A percentile compares a stretch with the other conserved stretches of the same genome.
Conservation (phyloP, 345 rosid species). For the Aquilaria sinensis region DNA sequence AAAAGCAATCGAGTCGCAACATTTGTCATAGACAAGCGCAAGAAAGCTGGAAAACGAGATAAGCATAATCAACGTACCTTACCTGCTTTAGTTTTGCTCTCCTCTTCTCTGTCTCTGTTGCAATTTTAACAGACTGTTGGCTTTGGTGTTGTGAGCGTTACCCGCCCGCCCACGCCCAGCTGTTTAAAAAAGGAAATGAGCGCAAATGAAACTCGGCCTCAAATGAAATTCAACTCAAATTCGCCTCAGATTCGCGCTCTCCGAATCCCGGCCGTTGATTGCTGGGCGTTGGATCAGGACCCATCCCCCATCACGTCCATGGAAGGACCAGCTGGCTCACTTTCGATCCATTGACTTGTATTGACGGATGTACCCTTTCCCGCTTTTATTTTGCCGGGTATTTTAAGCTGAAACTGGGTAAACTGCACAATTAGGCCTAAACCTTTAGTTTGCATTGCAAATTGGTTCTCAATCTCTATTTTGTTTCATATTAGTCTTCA, state of each 20-base stretch:
- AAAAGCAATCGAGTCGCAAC: no score
- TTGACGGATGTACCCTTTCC: conserved; percentile 19
- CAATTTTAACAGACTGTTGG: background rate
- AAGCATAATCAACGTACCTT: no score
- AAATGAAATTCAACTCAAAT: conserved; percentile 33
- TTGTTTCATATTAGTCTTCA: no score
- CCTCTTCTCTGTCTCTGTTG: background rate
- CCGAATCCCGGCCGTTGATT: conserved; percentile 34
- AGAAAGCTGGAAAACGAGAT: no score
- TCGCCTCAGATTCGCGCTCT: conserved; percentile 19
- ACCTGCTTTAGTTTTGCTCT: background rate
- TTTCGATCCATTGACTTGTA: conserved; percentile 5
- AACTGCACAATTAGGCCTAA: no score
- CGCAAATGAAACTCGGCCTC: conserved; percentile 25
- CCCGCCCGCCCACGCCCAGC: conserved; percentile 29
- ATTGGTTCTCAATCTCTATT: no score
- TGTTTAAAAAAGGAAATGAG: conserved; percentile 25
- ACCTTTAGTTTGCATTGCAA: no score
- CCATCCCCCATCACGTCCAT: conserved; percentile 19
- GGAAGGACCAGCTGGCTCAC: conserved; percentile 34
- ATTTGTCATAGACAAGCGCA: no score
- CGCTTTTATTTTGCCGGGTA: no score
- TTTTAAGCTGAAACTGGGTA: no score
- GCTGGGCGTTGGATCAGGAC: conserved; percentile 9
- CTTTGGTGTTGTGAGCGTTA: conserved; percentile 11